Percentiles rank a stretch among this genome's conserved stretches.
phyloP scores from a whole-genome alignment of 106 monocot genomes.

The Acorus gramineus region DNA sequence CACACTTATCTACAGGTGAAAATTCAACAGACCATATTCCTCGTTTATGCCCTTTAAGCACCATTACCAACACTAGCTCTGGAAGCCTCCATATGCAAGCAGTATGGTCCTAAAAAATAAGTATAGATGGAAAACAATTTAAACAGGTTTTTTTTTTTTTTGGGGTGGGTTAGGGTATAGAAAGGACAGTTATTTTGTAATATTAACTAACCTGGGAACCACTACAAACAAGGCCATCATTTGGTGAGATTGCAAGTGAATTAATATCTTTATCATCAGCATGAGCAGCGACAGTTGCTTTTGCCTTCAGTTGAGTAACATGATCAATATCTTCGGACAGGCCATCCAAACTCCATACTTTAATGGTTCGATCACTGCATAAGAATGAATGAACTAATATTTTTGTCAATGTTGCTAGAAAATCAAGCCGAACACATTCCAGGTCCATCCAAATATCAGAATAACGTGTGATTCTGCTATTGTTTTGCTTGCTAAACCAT shows the following conservation, averaged over 20 bases:
- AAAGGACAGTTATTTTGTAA: no score
- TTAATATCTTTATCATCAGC: slow-evolving; percentile 98
- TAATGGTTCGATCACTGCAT: slow-evolving; percentile 73
- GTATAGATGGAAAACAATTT: background rate
- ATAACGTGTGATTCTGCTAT: no score
- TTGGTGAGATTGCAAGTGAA: slow-evolving; percentile 76
- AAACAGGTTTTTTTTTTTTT: background rate
- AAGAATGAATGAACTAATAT: slow-evolving; percentile 1
- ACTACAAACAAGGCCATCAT: slow-evolving; percentile 86
- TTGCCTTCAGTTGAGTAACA: slow-evolving; percentile 57
- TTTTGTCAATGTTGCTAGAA: no score
- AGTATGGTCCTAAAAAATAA: slow-evolving; percentile 60
- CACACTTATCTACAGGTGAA: slow-evolving; percentile 91
- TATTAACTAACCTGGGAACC: slow-evolving; percentile 67
- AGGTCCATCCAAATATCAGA: no score
- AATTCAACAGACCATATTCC: slow-evolving; percentile 97
- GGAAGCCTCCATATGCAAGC: slow-evolving; percentile 93
- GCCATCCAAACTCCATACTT: slow-evolving; percentile 69
- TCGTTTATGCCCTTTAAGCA: slow-evolving; percentile 84
- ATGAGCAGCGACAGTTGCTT: slow-evolving; percentile 83
- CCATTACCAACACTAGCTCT: slow-evolving; percentile 41
- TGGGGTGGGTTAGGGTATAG: no score
- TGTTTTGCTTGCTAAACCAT: no score
- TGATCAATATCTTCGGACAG: slow-evolving; percentile 26
- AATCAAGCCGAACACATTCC: no score